phyloP scores from a whole-genome alignment of 352 stramenopile species.

The Globisporangium nunn region DNA sequence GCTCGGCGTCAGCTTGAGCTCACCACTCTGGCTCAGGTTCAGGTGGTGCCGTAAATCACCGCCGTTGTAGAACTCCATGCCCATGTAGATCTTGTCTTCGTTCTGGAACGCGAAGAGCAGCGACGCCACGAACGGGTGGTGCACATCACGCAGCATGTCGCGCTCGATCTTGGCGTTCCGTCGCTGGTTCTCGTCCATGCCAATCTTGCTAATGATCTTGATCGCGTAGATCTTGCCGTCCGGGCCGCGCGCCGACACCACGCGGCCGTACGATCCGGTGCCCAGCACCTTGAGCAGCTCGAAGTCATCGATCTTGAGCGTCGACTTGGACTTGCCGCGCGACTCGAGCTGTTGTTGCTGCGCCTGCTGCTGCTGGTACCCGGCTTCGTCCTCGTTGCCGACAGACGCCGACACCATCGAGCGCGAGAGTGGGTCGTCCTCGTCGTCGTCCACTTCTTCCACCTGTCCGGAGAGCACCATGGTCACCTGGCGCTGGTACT shows the following conservation, averaged over 20 bases:
- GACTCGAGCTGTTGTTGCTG: slow-evolving; percentile 11
- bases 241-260: slow-evolving; percentile 61
- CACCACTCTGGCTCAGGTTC: slow-evolving; percentile 55
- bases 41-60: slow-evolving; percentile 90
- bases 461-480: slow-evolving; percentile 68
- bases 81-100: slow-evolving; percentile 97
- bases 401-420: slow-evolving; percentile 57
- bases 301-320: slow-evolving; percentile 83
- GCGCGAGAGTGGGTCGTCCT: slow-evolving; percentile 48
- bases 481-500: slow-evolving; percentile 43
- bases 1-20: slow-evolving; percentile 55
- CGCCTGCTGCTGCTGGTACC: slow-evolving; percentile 20
- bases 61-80: slow-evolving; percentile 98
- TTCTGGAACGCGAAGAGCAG: slow-evolving; percentile 97
- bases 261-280: slow-evolving; percentile 78
- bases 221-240: slow-evolving; percentile 79
- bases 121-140: slow-evolving; percentile 96
- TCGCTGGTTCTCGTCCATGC: slow-evolving; percentile 77
- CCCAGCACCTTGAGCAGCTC: slow-evolving; percentile 81
- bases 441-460: slow-evolving; percentile 68
- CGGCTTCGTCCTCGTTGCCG: slow-evolving; percentile 52
- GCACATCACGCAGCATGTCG: slow-evolving; percentile 91
- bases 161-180: slow-evolving; percentile 89
- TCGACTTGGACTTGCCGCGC: slow-evolving; percentile 69
- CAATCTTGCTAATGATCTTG: slow-evolving; percentile 88